Evolutionary conservation across 2,329 filamentous ascomycete species (phyloP).

Genomic region (Xylariaceae sp.): DNA sequence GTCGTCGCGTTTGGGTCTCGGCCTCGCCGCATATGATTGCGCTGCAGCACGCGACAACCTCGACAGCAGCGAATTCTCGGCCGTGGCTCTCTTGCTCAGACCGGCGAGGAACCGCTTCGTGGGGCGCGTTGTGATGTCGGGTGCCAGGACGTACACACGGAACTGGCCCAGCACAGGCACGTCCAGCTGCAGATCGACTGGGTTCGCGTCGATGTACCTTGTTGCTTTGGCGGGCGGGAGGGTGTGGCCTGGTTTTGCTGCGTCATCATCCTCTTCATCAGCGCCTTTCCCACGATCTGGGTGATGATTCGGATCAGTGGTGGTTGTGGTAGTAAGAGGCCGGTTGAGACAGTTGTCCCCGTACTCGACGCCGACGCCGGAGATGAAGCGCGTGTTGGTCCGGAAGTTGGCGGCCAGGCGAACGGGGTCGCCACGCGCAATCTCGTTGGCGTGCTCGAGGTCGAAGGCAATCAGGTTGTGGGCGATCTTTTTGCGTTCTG

Average conservation of each 20-base stretch:
- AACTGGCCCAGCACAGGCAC: slow-evolving; percentile 75
- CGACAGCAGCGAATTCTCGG: slow-evolving; percentile 48
- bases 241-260: slow-evolving; percentile 48
- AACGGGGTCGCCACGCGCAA: slow-evolving; percentile 55
- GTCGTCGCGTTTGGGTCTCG: slow-evolving; percentile 54
- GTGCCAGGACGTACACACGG: slow-evolving; percentile 65
- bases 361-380: slow-evolving; percentile 62
- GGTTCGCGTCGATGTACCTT: slow-evolving; percentile 71
- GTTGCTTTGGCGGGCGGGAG: slow-evolving; percentile 66
- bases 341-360: slow-evolving; percentile 47
- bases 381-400: slow-evolving; percentile 68
- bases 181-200: slow-evolving; percentile 70
- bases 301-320: too few species aligned
- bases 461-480: slow-evolving; percentile 56
- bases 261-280: too few species aligned
- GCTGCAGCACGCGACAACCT: slow-evolving; percentile 54
- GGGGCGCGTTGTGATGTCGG: slow-evolving; percentile 51
- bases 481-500: slow-evolving; percentile 57
- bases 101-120: slow-evolving; percentile 48
- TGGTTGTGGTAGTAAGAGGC: too few species aligned
- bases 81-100: slow-evolving; percentile 51
- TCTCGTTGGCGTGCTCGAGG: slow-evolving; percentile 50
- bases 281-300: too few species aligned
- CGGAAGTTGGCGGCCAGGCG: slow-evolving; percentile 64
- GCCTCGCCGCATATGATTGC: slow-evolving; percentile 56